These are phyloP conservation scores for Aspergillus sparsus DNA, from an alignment of 495 filamentous ascomycete species.

Conservation along the genomic window DNA sequence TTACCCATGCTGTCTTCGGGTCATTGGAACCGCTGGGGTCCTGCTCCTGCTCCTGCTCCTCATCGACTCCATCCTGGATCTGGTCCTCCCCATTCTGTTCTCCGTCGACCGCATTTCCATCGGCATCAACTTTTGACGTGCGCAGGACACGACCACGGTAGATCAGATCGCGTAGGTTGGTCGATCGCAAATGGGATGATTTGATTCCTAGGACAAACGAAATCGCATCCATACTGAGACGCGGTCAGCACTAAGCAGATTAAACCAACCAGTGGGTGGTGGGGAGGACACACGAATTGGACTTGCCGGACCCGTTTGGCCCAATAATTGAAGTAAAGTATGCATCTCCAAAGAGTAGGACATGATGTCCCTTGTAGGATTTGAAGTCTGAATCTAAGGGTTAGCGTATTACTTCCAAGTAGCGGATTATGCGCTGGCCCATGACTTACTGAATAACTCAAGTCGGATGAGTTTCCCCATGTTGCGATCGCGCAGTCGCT, in stretches of 20 bases:
- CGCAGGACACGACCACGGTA: slow-evolving; percentile 94
- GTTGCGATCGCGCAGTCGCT: slow-evolving; percentile 38
- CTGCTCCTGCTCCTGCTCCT: slow-evolving; percentile 49
- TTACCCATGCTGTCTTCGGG: slow-evolving; percentile 94
- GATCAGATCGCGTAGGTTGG: slow-evolving; percentile 91
- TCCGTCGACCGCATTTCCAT: slow-evolving; percentile 68
- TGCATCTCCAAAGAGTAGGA: slow-evolving; percentile 91
- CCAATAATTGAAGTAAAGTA: slow-evolving; percentile 99
- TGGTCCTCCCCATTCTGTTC: slow-evolving; percentile 54
- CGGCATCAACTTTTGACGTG: slow-evolving; percentile 85
- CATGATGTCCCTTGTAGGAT: slow-evolving; percentile 96
- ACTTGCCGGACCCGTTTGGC: slow-evolving; percentile 99
- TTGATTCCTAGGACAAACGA: slow-evolving; percentile 99
- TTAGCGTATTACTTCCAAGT: neutral
- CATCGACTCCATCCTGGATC: slow-evolving; percentile 32
- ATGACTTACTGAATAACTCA: slow-evolving; percentile 81
- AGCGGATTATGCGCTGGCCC: neutral
- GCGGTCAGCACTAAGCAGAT: slow-evolving; percentile 24
- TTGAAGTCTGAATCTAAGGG: slow-evolving; percentile 76
- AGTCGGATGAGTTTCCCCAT: slow-evolving; percentile 92
- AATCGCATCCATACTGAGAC: slow-evolving; percentile 91
- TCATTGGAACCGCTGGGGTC: slow-evolving; percentile 63
- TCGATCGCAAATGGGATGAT: slow-evolving; percentile 91
- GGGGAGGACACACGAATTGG: slow-evolving; percentile 81
- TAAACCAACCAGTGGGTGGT: neutral